These are phyloP conservation scores for Coprinopsis cinerea DNA, from an alignment of 768 basidiomycete species.

Conservation along the genomic window DNA sequence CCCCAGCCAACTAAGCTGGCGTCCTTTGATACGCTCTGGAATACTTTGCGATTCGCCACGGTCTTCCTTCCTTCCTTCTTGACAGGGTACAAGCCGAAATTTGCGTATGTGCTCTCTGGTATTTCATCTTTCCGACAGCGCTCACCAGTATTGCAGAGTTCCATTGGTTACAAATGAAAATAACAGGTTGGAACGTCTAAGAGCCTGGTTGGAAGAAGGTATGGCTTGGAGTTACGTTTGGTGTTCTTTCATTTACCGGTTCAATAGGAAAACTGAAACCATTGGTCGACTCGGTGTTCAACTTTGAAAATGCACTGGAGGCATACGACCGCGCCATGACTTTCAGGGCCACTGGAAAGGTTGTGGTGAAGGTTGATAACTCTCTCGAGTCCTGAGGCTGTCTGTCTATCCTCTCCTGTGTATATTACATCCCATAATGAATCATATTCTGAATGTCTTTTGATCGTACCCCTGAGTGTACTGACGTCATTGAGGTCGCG, in stretches of 20 bases:
- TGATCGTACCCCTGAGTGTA: no score
- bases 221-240: neutral
- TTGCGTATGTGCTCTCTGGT: conserved; percentile 32
- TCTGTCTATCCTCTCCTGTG: no score
- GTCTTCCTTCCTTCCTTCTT: conserved; percentile 40
- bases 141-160: neutral
- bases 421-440: no score
- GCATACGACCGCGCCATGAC: conserved; percentile 62
- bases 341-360: conserved; percentile 55
- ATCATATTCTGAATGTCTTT: no score
- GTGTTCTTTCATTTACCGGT: neutral
- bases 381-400: conserved; percentile 6
- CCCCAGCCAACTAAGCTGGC: conserved; percentile 33
- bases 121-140: no score
- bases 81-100: conserved; percentile 45
- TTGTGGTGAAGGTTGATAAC: conserved; percentile 52
- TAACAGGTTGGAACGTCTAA: conserved; percentile 30
- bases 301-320: conserved; percentile 48
- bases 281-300: conserved; percentile 52
- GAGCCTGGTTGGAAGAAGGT: conserved; percentile 35
- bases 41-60: conserved; percentile 27
- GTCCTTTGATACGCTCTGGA: conserved; percentile 27
- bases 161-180: conserved; percentile 13
- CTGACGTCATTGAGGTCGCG: no score
- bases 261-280: conserved; percentile 46